phyloP scores from a whole-genome alignment of 2,329 filamentous ascomycete genomes.

The Penicillium sp. region DNA sequence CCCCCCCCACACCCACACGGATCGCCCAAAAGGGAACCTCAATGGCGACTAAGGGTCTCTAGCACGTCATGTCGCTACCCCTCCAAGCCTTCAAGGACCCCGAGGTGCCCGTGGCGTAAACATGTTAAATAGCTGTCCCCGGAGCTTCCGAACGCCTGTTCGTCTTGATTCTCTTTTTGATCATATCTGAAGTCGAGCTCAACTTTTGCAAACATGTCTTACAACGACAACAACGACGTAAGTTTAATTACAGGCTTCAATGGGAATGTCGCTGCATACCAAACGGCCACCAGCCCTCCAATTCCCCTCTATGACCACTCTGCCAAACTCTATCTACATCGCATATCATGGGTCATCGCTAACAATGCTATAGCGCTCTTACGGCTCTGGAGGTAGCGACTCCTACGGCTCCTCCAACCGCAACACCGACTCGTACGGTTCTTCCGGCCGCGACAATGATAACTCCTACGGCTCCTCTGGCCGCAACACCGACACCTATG shows the following conservation, averaged over 20 bases:
- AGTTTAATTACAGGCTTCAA: background rate
- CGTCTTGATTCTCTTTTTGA: background rate
- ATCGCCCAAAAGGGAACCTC: background rate
- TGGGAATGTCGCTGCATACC: background rate
- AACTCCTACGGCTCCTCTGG: background rate
- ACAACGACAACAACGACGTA: constrained; percentile 7
- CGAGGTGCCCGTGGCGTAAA: background rate
- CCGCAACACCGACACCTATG: background rate
- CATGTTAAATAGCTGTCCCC: constrained; percentile 6
- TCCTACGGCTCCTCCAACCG: constrained; percentile 3
- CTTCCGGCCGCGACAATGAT: background rate
- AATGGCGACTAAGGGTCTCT: background rate
- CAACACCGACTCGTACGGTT: background rate
- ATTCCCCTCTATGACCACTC: too few species aligned
- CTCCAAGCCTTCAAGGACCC: background rate
- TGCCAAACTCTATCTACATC: too few species aligned
- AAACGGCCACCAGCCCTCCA: background rate
- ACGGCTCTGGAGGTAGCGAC: constrained; percentile 8
- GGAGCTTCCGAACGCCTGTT: background rate
- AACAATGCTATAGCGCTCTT: constrained; percentile 2
- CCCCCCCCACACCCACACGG: background rate
- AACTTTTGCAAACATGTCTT: constrained; percentile 6
- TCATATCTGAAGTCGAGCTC: background rate
- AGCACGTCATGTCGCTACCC: background rate
- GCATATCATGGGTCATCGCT: background rate